A percentile compares a stretch with the other conserved stretches of the same genome.
These are phyloP conservation scores for Leishmania gerbilli DNA, from an alignment of 208 protist species.

Conservation along the genomic window DNA sequence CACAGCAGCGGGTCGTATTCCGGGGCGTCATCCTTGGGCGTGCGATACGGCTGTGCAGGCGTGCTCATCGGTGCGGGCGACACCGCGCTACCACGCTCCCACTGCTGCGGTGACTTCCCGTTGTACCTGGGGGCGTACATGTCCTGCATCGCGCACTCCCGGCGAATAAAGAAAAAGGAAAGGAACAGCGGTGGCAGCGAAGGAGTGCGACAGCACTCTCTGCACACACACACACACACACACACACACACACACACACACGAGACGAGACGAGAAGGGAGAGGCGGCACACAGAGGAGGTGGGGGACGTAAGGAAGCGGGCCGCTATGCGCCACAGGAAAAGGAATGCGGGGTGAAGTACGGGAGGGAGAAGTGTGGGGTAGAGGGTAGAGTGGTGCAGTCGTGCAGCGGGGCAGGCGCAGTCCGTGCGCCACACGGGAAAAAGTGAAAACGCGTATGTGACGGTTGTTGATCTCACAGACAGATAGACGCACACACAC, in stretches of 20 bases:
- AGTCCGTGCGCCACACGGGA: neutral
- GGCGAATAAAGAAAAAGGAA: neutral
- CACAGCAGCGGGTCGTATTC: constrained; percentile 62
- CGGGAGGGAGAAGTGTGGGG: neutral
- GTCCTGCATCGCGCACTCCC: neutral
- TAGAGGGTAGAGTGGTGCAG: too few relatives aligned
- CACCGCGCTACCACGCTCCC: neutral
- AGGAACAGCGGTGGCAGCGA: neutral
- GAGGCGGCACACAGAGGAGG: neutral
- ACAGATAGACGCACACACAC: neutral
- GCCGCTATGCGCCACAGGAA: neutral
- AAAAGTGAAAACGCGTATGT: neutral
- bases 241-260: too few relatives aligned
- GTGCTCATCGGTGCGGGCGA: neutral
- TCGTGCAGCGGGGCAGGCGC: neutral
- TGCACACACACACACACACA: neutral
- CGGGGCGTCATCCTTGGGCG: constrained; percentile 64
- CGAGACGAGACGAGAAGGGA: too few relatives aligned
- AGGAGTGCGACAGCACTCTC: neutral
- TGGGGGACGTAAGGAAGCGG: neutral
- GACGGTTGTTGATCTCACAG: neutral
- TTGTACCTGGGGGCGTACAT: neutral
- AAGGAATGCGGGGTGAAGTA: neutral
- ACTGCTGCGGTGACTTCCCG: neutral
- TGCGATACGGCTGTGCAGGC: constrained; percentile 25